Base-by-base conservation (phyloP, 2,329 filamentous ascomycete genomes). In the Aureobasidium pullulans region DNA sequence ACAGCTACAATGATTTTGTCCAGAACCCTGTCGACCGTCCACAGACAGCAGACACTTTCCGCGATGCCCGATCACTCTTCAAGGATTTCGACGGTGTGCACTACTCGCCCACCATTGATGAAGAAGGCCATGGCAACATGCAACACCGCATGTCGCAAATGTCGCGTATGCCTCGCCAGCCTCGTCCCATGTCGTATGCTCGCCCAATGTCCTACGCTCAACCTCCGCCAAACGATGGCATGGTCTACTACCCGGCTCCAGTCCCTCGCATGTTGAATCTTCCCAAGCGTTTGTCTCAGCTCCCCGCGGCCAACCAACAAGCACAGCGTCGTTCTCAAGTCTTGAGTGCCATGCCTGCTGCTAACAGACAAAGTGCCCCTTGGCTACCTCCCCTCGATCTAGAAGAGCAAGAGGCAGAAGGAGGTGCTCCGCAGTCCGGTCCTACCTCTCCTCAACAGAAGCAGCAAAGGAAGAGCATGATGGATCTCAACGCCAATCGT, bases 211-310 rank as follows among this genome's bases (percentile, higher is more conserved):
- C 84, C 1, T 86, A 85, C 70, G 74, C 83, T 67, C 66, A 64
- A 36, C 83, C 84, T 1, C 77, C 80, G 29, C 86, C 86, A 1
- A 87, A 84, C 4, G 84, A 93, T 64, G 79, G 86, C 66, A 96
- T 97, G 89, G 84, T 96, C 9, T 97, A 87, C 73, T 99, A 99
- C 71, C 94, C 94, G 13, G 94, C 94, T 3, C 92, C 90, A 1
- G 94, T 99, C 2, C 94, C 94, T 3, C 86, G 88, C 63, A 92
- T 96, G 86, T 81, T 99, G 60, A 97, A 96, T 67, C 77, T 99
- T 11, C 94, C 94, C 0, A 90, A 91, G 46, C 89, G 90, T 66
- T 76, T 97, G 53, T 96, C 92, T 1, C 89, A 86, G 66, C 81
- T 85, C 56, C 84, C 87, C 8, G 82, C 87, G 57, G 75, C 82